Percentiles rank a stretch among this genome's conserved stretches.
Evolutionary conservation across 768 basidiomycete species (phyloP).

Genomic region (Tulasnella sp.): DNA sequence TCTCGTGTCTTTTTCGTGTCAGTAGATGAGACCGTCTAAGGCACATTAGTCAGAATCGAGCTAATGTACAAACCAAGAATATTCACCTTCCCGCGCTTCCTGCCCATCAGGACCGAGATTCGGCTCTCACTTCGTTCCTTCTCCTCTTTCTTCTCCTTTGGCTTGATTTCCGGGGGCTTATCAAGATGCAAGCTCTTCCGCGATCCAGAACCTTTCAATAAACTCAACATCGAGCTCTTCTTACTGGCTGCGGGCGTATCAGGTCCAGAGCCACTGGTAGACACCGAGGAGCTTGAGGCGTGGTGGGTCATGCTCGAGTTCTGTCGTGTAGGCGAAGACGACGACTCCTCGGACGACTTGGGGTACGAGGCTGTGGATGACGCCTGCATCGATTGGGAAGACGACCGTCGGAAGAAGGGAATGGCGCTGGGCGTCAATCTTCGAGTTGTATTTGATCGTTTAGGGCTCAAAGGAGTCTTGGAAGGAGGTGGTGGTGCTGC

Average conservation of each 20-base stretch:
- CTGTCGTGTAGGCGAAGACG: slow-evolving; percentile 52
- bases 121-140: slow-evolving; percentile 90
- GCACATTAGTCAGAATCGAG: not conserved
- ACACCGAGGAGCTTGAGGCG: slow-evolving; percentile 32
- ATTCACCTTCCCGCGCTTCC: slow-evolving; percentile 88
- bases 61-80: slow-evolving; percentile 16
- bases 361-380: slow-evolving; percentile 50
- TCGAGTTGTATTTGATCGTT: slow-evolving; percentile 50
- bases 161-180: slow-evolving; percentile 52
- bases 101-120: slow-evolving; percentile 83
- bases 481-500: slow-evolving; percentile 34
- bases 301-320: slow-evolving; percentile 47
- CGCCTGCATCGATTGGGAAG: slow-evolving; percentile 83
- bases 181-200: slow-evolving; percentile 69
- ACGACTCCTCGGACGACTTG: slow-evolving; percentile 37
- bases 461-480: slow-evolving; percentile 27
- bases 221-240: slow-evolving; percentile 80
- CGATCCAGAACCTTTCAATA: slow-evolving; percentile 82
- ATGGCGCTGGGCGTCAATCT: slow-evolving; percentile 91
- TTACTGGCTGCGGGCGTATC: slow-evolving; percentile 52
- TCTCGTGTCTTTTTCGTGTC: slow-evolving; percentile 73
- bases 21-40: slow-evolving; percentile 78
- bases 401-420: slow-evolving; percentile 90
- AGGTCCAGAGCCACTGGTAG: slow-evolving; percentile 32
- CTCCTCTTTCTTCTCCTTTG: slow-evolving; percentile 67